Base-by-base conservation (phyloP, 1,284 basidiomycete species). In the Leccinum cinnamomeum region DNA sequence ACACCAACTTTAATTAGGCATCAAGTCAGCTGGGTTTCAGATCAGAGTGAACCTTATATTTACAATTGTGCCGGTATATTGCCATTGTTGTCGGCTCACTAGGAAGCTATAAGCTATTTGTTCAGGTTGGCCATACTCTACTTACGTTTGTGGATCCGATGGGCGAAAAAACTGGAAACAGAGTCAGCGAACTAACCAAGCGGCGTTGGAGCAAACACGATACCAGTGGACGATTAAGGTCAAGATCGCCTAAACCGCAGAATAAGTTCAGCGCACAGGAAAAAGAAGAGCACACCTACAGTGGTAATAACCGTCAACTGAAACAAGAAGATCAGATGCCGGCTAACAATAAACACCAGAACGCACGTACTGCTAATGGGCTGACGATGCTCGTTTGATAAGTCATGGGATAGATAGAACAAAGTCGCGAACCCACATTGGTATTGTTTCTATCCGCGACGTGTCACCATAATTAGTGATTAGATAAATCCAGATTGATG, bases 231-330 rank as follows among this genome's bases (percentile, higher is more conserved):
- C 75, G 10, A 74, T 70, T 37, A 76, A 75, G 5, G 75, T 76
- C 16, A 76, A 56, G 41, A 70, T 50, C 8, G 75, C 73, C 82
- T 80, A 71, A 55, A 39, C 0, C 3, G 1, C n/a, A 16, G 16
- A 51, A 16, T 66, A 35, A 60, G 55, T 8, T 5, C 20, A 23
- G 4, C 18, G 25, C 8, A 3, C 16, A 57, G 41, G 50, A 37
- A 4, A 39, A 53, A 12, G 41, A 2, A 12, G 10, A 4, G 7
- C 23, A 28, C 12, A 48, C 75, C 67, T 69, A 81, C 82, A 7
- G 84, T 85, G 39, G 72, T 69, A 12, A 77, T 75, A 30, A 83
- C 78, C 3, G 82, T 81, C 50, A 82, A 62, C 84, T 85, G 5
- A 7, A 18, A 56, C 12, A 18, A 7, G 53, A n/a, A 7, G 53